Evolutionary conservation across 2,329 filamentous ascomycete genomes (phyloP).

Genomic region (Paecilomyces sp.): DNA sequence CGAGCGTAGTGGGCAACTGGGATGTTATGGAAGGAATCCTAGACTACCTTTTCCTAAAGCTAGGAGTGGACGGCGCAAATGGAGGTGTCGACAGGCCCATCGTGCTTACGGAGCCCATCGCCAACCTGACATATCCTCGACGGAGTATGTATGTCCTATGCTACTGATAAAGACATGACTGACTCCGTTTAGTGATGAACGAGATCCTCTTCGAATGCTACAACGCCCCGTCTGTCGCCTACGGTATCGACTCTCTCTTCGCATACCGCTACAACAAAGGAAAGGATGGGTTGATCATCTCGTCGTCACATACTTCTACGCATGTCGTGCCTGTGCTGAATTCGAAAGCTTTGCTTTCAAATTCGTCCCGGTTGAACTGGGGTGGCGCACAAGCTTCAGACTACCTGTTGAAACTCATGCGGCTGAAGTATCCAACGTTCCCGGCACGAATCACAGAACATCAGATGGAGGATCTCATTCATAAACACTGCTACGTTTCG

Average conservation of each 20-base stretch:
- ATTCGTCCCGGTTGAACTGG: slow-evolving; percentile 90
- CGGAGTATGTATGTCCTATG: slow-evolving; percentile 57
- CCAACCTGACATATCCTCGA: slow-evolving; percentile 80
- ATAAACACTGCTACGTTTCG: slow-evolving; percentile 84
- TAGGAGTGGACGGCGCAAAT: slow-evolving; percentile 70
- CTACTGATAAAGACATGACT: slow-evolving; percentile 10
- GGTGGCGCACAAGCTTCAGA: slow-evolving; percentile 84
- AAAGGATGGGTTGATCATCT: slow-evolving; percentile 78
- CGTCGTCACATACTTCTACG: slow-evolving; percentile 87
- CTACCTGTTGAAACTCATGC: slow-evolving; percentile 82
- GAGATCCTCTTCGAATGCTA: slow-evolving; percentile 98
- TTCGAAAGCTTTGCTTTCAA: slow-evolving; percentile 72
- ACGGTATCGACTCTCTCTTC: slow-evolving; percentile 94
- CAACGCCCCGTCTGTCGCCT: slow-evolving; percentile 78
- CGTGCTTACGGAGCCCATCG: slow-evolving; percentile 92
- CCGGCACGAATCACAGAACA: slow-evolving; percentile 76
- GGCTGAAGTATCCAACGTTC: slow-evolving; percentile 85
- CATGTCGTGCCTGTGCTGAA: slow-evolving; percentile 92
- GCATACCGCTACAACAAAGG: slow-evolving; percentile 91
- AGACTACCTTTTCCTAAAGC: slow-evolving; percentile 90
- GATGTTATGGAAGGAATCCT: slow-evolving; percentile 92
- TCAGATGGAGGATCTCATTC: slow-evolving; percentile 81
- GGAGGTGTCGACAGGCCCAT: slow-evolving; percentile 77
- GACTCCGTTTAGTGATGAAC: slow-evolving; percentile 66
- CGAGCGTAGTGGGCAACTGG: slow-evolving; percentile 92